These are phyloP conservation scores for Candida pseudoviswanathii DNA, from an alignment of 1,139 yeast species.

Conservation along the genomic window DNA sequence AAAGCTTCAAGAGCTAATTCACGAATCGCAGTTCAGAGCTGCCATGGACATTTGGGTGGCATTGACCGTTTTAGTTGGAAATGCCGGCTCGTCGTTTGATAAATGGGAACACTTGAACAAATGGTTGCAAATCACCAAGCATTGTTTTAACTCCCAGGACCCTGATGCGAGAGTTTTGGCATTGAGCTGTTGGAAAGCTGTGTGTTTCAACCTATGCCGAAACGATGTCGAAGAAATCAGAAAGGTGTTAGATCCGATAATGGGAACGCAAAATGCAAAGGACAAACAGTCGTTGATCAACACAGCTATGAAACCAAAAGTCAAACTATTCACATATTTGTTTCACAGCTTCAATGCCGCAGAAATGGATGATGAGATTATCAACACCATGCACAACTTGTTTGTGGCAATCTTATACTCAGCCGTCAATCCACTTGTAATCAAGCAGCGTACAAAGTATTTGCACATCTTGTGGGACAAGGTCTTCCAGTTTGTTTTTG, in stretches of 20 bases:
- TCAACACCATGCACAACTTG: slow-evolving; percentile 32
- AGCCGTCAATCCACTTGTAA: slow-evolving; percentile 27
- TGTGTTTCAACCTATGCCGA: slow-evolving; percentile 38
- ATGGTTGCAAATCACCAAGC: slow-evolving; percentile 39
- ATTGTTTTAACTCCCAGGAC: slow-evolving; percentile 30
- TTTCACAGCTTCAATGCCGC: slow-evolving; percentile 27
- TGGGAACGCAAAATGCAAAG: slow-evolving; percentile 14
- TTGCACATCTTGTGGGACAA: slow-evolving; percentile 43
- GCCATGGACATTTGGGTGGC: slow-evolving; percentile 51
- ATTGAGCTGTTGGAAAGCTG: slow-evolving; percentile 40
- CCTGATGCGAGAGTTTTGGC: slow-evolving; percentile 30
- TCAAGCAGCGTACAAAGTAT: slow-evolving; percentile 25
- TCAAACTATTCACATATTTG: slow-evolving; percentile 30
- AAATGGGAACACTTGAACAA: slow-evolving; percentile 32
- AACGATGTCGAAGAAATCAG: slow-evolving; percentile 31
- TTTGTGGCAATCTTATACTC: slow-evolving; percentile 37
- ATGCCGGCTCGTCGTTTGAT: slow-evolving; percentile 27
- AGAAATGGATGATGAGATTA: slow-evolving; percentile 26
- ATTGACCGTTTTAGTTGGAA: slow-evolving; percentile 31
- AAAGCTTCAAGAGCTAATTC: slow-evolving; percentile 29
- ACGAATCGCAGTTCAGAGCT: slow-evolving; percentile 28
- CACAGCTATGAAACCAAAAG: slow-evolving; percentile 27
- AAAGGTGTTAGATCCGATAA: slow-evolving; percentile 22
- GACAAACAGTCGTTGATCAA: slow-evolving; percentile 20
- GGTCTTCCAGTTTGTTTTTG: slow-evolving; percentile 34